Percentiles rank a stretch among this genome's conserved stretches.
Evolutionary conservation across 2,329 filamentous ascomycete genomes (phyloP).

Genomic region (Colletotrichum chrysophilum): DNA sequence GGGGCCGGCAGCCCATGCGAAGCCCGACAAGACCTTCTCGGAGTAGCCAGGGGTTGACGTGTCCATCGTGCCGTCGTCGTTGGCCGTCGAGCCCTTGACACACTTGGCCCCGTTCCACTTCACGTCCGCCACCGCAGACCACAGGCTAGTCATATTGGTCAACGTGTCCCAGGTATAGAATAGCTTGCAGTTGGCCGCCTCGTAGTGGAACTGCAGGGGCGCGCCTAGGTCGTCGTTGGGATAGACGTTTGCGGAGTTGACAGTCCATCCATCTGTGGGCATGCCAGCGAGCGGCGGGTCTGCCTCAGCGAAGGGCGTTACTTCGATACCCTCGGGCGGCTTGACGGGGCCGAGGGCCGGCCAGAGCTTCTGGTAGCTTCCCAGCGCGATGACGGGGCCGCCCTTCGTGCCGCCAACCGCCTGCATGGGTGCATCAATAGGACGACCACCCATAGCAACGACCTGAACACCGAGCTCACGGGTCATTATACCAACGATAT

Average conservation of each 20-base stretch:
- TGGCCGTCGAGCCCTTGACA: slow-evolving; percentile 18
- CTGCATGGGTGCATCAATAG: slow-evolving; percentile 60
- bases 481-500: slow-evolving; percentile 48
- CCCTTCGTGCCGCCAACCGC: slow-evolving; percentile 71
- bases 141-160: slow-evolving; percentile 54
- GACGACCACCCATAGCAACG: slow-evolving; percentile 65
- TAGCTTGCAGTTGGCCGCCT: slow-evolving; percentile 65
- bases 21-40: slow-evolving; percentile 4
- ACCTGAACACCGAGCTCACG: slow-evolving; percentile 57
- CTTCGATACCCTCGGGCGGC: slow-evolving; percentile 1
- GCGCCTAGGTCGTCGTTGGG: slow-evolving; percentile 21
- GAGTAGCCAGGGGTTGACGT: not conserved
- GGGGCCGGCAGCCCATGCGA: slow-evolving; percentile 7
- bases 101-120: slow-evolving; percentile 20
- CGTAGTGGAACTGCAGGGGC: slow-evolving; percentile 65
- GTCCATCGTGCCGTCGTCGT: slow-evolving; percentile 11
- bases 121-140: slow-evolving; percentile 48
- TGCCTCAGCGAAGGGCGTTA: not conserved
- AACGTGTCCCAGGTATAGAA: slow-evolving; percentile 63
- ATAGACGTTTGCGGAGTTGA: slow-evolving; percentile 28
- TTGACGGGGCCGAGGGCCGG: not conserved
- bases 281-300: slow-evolving; percentile 5
- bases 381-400: slow-evolving; percentile 36
- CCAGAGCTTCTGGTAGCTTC: not conserved
- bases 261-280: not conserved